Conservation (phyloP, 306 rosid genomes). For the Pueraria montana region DNA sequence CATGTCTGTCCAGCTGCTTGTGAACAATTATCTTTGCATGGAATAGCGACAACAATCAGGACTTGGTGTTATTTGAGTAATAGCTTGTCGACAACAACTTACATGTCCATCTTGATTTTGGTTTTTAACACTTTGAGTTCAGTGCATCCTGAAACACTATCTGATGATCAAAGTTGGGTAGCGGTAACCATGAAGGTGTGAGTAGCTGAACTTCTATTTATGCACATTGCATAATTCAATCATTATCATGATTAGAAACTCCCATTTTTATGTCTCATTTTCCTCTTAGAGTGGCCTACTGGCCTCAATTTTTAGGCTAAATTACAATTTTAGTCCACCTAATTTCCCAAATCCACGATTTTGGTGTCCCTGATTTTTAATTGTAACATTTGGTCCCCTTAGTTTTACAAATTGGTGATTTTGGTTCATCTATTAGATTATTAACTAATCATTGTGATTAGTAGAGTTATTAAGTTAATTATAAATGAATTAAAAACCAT, state of each 20-base stretch:
- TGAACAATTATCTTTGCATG: constrained; percentile 68
- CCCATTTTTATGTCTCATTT: constrained; percentile 5
- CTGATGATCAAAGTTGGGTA: constrained; percentile 73
- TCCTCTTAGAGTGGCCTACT: constrained; percentile 16
- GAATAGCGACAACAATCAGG: constrained; percentile 69
- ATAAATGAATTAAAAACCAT: no score
- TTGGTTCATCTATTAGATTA: no score
- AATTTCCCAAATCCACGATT: no score
- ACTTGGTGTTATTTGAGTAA: constrained; percentile 51
- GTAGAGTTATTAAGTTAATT: no score
- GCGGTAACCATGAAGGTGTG: constrained; percentile 77
- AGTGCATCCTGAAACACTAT: constrained; percentile 68
- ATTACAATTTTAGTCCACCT: constrained; percentile 35
- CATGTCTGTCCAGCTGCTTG: constrained; percentile 67
- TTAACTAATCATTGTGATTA: no score
- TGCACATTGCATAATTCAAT: constrained; percentile 38
- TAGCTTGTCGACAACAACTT: constrained; percentile 57
- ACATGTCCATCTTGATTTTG: constrained; percentile 58
- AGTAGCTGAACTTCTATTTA: constrained; percentile 36
- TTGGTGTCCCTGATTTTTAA: no score
- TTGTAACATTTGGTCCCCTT: no score
- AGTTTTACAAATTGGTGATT: no score
- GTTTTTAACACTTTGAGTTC: constrained; percentile 67
- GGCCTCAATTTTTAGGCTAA: background rate
- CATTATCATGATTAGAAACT: constrained; percentile 30